Base-by-base conservation (phyloP, 257 asterid species). In the Asclepias syriaca region DNA sequence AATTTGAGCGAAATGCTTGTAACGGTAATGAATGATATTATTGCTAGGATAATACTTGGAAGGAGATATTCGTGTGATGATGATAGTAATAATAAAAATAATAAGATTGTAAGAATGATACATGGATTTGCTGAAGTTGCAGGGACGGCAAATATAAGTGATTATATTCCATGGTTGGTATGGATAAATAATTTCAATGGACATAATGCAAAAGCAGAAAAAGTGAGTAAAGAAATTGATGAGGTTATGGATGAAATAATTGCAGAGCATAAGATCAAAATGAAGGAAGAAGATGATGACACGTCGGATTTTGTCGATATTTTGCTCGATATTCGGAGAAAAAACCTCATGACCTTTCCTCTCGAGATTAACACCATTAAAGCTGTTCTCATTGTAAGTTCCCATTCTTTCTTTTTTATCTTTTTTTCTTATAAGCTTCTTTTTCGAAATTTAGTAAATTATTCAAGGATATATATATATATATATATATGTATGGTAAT, bases 111-210 rank as follows among this genome's bases (percentile, higher is more conserved):
- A 48, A 16, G 14, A 6, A 8, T 72, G 8, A 8, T 8, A 8
- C n/a, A 5, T 14, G 70, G 8, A 13, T 29, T 66, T 66, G 5
- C 1, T 0, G 59, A 57, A 15, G 43, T 74, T 19, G 0, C 56
- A 27, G 68, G 68, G 8, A 13, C 6, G 3, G 5, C 29, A 6
- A 58, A 68, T 22, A 6, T 71, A 1, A 66, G 24, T 4, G 39
- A 10, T 43, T 71, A 64, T 0, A 8, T 68, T 49, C 82, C 82
- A 1, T 43, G 78, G 45, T 77, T 84, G 18, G 64, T 65, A 18
- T 84, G 88, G 86, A 43, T 84, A 51, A 77, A 74, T 50, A 59
- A 63, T 1, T 70, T 81, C 9, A 84, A 79, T 21, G 86, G 88
- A 45, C 74, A 81, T 4, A 80, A 84, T 61, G 43, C 60, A 2